Evolutionary conservation across 2,329 filamentous ascomycete species (phyloP), one percentile per base, ranked within the genome.

Genomic region (Nannizziopsis arthrosporioides): DNA sequence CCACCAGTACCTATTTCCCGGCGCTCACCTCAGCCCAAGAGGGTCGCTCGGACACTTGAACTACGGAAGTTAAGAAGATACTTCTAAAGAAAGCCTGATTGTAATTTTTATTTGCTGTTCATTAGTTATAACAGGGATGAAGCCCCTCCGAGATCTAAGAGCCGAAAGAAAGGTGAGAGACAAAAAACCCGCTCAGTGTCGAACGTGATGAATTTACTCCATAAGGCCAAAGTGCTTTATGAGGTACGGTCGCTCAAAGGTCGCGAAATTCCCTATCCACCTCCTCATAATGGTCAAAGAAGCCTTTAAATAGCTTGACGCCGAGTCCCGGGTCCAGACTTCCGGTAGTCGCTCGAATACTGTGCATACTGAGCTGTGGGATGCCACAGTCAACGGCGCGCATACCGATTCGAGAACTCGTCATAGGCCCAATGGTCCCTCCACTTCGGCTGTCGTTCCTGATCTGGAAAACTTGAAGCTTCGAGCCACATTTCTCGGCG

Each of bases 311-410:
- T 55, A 88, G 78, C 68, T 85, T 82, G 14, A 92, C 84, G 3
- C 89, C 90, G 55, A 95, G 69, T 0, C 90, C 90, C 0, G 90
- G 90, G 61, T 96, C 90, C 54, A 89, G 64, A 34, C 78, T 77
- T 2, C 90, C 90, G 0, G 86, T 94, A 0, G 88, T 94, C 0
- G 90, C 90, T 19, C 90, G 77, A 55, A 96, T 84, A 45, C 80
- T 85, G 66, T 96, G 90, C 90, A 96, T 96, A 61, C 84, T 90
- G 57, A 95, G 68, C 69, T 96, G 90, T 4, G 88, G 82, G 59
- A 96, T 82, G 11, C 90, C 90, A 0, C 85, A 87, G 63, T 96
- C 90, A 42, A 92, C 84, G 0, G 86, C 79, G 44, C 85, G 72
- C 51, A 94, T 81, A 27, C 90, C 90, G 67, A 92, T 84, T 22